A percentile compares a stretch with the other conserved stretches of the same genome.
phyloP scores from a whole-genome alignment of 306 rosid genomes.

The Albizia julibrissin region DNA sequence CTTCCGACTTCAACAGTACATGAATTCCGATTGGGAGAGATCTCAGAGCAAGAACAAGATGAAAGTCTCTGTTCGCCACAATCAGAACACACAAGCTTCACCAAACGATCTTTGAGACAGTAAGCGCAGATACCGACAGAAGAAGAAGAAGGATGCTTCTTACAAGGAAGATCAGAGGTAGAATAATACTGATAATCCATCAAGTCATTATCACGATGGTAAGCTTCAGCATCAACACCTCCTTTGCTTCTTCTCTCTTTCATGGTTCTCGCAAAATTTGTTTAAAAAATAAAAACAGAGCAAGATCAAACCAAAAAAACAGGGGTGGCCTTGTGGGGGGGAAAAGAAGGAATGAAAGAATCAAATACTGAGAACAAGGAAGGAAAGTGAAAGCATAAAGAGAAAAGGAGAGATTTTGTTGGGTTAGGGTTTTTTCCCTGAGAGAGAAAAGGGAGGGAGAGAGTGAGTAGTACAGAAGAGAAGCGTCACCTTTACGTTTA shows the following conservation, averaged over 20 bases:
- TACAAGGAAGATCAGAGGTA: conserved; percentile 70
- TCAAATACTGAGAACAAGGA: conserved; percentile 41
- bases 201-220: conserved; percentile 30
- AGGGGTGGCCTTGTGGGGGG: not conserved
- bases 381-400: conserved; percentile 29
- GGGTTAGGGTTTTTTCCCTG: not conserved
- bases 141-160: conserved; percentile 81
- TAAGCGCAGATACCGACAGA: conserved; percentile 85
- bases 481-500: conserved; percentile 90
- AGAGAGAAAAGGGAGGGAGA: not conserved
- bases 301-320: not conserved
- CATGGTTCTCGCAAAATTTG: conserved; percentile 34
- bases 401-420: conserved; percentile 31
- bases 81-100: conserved; percentile 84
- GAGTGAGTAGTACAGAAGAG: conserved; percentile 37
- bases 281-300: not conserved
- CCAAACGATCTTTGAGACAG: conserved; percentile 84
- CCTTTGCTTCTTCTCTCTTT: conserved; percentile 83
- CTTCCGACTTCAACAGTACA: conserved; percentile 86
- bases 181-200: conserved; percentile 78
- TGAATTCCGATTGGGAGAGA: conserved; percentile 82
- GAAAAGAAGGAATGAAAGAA: conserved; percentile 3
- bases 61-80: conserved; percentile 99
- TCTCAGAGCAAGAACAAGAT: conserved; percentile 95
- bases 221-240: conserved; percentile 44